Conservation (phyloP, 2,329 filamentous ascomycete species). For the Didymella keratinophila region DNA sequence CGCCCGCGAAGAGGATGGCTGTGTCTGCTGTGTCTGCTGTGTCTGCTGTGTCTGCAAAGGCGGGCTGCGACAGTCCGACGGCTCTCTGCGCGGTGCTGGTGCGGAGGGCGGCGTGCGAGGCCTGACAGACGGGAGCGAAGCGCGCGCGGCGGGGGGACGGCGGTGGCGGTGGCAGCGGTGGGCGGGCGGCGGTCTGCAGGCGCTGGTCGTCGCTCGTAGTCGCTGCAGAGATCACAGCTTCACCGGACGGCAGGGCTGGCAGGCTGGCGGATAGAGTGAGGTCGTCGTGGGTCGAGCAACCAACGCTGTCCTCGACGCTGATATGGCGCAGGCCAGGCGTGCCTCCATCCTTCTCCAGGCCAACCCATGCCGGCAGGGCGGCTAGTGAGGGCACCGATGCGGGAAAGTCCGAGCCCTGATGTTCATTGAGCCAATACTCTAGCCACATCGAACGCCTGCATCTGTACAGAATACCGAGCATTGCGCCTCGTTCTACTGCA, state of each 20-base stretch:
- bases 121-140: slow-evolving; percentile 8
- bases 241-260: neutral
- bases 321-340: slow-evolving; percentile 13
- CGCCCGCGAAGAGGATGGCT: neutral
- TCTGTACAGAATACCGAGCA: slow-evolving; percentile 14
- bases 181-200: neutral
- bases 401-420: slow-evolving; percentile 14
- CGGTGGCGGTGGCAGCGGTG: neutral
- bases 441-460: slow-evolving; percentile 5
- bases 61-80: too few species aligned
- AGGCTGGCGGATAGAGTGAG: neutral
- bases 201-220: neutral
- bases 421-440: slow-evolving; percentile 21
- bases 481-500: neutral
- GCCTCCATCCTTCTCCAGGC: slow-evolving; percentile 7
- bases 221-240: neutral
- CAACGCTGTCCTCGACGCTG: neutral
- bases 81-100: neutral
- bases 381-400: slow-evolving; percentile 14
- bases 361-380: slow-evolving; percentile 18
- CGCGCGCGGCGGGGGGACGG: slow-evolving; percentile 10
- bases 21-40: neutral
- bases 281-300: too few species aligned
- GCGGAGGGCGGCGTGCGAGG: slow-evolving; percentile 2
- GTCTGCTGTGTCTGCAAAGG: too few species aligned